Evolutionary conservation across 78 protist species (phyloP).

Genomic region (Chrysochromulina parva): DNA sequence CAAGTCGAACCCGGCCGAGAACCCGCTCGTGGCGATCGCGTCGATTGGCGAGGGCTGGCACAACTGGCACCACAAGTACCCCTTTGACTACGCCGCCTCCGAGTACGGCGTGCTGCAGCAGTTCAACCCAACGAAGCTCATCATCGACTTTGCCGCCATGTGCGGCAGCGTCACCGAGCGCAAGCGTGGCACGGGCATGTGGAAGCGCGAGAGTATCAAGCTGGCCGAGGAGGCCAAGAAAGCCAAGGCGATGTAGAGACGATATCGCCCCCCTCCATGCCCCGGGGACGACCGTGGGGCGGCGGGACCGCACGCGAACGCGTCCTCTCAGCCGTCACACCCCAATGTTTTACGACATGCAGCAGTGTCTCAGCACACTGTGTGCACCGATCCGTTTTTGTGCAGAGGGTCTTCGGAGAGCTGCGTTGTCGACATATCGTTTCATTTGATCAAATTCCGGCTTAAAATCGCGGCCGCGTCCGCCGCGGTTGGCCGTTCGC

Average conservation of each 20-base stretch:
- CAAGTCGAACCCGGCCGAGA: constrained; percentile 25
- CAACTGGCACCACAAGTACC: constrained; percentile 54
- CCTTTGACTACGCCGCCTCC: constrained; percentile 41
- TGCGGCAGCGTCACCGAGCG: constrained; percentile 14
- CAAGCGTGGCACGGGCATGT: constrained; percentile 25
- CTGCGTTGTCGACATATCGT: too few species aligned
- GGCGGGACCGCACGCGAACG: too few species aligned
- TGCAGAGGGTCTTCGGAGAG: too few species aligned
- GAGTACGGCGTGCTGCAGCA: constrained; percentile 6
- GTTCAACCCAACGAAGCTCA: constrained; percentile 44
- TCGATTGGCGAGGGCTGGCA: constrained; percentile 56
- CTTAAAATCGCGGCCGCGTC: too few species aligned
- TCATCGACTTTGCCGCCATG: neutral
- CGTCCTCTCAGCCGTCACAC: too few species aligned
- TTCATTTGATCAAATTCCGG: too few species aligned
- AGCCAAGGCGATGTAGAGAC: neutral
- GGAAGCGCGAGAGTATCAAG: neutral
- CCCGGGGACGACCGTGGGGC: too few species aligned
- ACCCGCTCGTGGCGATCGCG: neutral
- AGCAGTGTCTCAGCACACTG: too few species aligned
- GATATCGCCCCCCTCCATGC: too few species aligned
- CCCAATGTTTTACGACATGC: too few species aligned
- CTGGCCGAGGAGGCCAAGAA: neutral
- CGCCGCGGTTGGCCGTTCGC: too few species aligned
- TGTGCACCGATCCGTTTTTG: too few species aligned